A percentile compares a stretch with the other conserved stretches of the same genome.
Conservation (phyloP, 768 basidiomycete species). For the Pluteus cervinus region DNA sequence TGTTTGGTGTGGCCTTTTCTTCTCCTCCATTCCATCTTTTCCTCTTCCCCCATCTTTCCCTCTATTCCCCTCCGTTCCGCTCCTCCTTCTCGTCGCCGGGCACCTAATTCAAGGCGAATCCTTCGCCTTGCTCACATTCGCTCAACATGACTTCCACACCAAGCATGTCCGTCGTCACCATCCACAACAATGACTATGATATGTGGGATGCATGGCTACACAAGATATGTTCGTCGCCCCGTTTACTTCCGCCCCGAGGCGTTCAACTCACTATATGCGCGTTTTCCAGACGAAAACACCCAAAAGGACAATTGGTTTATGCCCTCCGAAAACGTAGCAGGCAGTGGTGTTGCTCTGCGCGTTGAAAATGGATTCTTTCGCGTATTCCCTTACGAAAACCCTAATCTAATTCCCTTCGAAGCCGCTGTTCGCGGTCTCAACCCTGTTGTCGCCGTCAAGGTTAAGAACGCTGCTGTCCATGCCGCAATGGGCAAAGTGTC, state of each 20-base stretch:
- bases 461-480: conserved; percentile 70
- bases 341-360: conserved; percentile 70
- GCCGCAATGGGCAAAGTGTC: conserved; percentile 67
- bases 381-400: conserved; percentile 84
- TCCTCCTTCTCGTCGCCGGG: too few relatives aligned
- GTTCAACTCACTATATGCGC: conserved; percentile 1
- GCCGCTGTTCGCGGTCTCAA: conserved; percentile 71
- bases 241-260: not conserved
- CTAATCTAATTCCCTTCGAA: conserved; percentile 69
- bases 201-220: conserved; percentile 75
- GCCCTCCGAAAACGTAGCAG: conserved; percentile 62
- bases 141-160: conserved; percentile 7
- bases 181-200: conserved; percentile 65
- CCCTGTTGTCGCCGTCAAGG: conserved; percentile 78
- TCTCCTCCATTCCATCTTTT: conserved; percentile 15
- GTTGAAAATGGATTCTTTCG: conserved; percentile 59
- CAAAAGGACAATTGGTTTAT: conserved; percentile 79
- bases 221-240: conserved; percentile 49
- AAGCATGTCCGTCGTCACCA: conserved; percentile 29
- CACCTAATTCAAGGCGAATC: too few relatives aligned
- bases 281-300: conserved; percentile 42
- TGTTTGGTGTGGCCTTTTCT: conserved; percentile 18
- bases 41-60: conserved; percentile 13
- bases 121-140: conserved; percentile 1
- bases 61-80: conserved; percentile 7